Percentiles rank a stretch among this genome's conserved stretches.
Evolutionary conservation across 345 rosid species (phyloP).

Genomic region (Ailanthus altissimus): DNA sequence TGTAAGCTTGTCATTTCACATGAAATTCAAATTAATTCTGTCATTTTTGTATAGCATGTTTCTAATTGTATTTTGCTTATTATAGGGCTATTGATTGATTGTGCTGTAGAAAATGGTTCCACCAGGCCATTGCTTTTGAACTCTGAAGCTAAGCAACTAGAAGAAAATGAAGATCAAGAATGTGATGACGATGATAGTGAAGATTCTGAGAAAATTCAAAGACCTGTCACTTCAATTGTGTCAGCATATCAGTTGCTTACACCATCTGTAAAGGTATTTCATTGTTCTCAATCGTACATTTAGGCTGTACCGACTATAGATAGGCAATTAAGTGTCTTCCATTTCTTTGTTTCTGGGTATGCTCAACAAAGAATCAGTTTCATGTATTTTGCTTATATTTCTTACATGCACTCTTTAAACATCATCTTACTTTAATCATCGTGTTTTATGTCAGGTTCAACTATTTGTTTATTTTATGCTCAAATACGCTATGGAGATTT

Average conservation of each 20-base stretch:
- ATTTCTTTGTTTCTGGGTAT: background rate
- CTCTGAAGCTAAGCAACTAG: conserved; percentile 38
- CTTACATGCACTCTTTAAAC: background rate
- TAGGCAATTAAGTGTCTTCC: background rate
- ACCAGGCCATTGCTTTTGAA: conserved; percentile 47
- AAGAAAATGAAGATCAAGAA: conserved; percentile 49
- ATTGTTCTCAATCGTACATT: background rate
- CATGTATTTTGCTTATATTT: background rate
- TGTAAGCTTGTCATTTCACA: background rate
- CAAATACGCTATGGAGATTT: conserved; percentile 80
- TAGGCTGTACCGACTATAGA: background rate
- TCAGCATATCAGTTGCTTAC: conserved; percentile 73
- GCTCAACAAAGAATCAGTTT: background rate
- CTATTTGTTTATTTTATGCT: conserved; percentile 81
- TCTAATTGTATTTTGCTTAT: conserved; percentile 14
- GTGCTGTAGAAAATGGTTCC: conserved; percentile 52
- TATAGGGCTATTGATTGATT: conserved; percentile 42
- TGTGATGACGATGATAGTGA: conserved; percentile 48
- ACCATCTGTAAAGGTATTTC: conserved; percentile 67
- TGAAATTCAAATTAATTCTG: background rate
- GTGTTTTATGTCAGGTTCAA: conserved; percentile 52
- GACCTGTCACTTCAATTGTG: conserved; percentile 59
- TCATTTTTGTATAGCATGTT: background rate
- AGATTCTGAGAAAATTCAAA: conserved; percentile 39
- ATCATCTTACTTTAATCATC: background rate